These are phyloP conservation scores for Cubamyces lactineus DNA, from an alignment of 768 basidiomycete species.

Conservation along the genomic window DNA sequence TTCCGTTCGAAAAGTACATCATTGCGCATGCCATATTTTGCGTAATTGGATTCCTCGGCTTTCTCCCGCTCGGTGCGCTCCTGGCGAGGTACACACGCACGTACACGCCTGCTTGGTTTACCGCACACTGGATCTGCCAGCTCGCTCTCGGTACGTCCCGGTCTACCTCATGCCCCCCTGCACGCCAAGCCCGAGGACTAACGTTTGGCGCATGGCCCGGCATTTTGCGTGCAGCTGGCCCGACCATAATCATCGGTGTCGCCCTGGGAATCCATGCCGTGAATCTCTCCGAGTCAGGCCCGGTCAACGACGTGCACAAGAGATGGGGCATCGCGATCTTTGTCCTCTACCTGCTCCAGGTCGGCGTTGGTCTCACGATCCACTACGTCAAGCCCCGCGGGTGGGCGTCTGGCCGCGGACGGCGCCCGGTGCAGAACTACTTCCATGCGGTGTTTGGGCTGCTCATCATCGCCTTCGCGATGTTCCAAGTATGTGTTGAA, in stretches of 20 bases:
- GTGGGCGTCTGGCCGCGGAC: conserved; percentile 29
- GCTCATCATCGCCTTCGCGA: conserved; percentile 54
- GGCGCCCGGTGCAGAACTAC: conserved; percentile 49
- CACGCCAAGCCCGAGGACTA: no score
- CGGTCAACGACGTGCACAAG: conserved; percentile 50
- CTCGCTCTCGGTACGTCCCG: conserved; percentile 38
- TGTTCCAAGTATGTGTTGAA: conserved; percentile 40
- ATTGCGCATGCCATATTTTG: conserved; percentile 55
- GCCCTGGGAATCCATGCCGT: conserved; percentile 45
- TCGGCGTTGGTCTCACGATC: conserved; percentile 49
- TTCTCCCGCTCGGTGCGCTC: conserved; percentile 61
- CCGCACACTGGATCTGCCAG: conserved; percentile 51
- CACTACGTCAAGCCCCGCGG: conserved; percentile 52
- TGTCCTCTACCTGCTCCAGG: conserved; percentile 54
- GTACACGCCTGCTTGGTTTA: conserved; percentile 46
- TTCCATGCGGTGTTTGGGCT: conserved; percentile 52
- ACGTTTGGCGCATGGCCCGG: not conserved
- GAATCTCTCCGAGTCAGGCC: conserved; percentile 32
- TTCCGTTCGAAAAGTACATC: conserved; percentile 51
- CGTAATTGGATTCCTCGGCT: conserved; percentile 53
- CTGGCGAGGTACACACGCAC: conserved; percentile 57
- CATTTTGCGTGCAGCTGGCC: conserved; percentile 40
- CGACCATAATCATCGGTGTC: conserved; percentile 56
- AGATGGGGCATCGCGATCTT: conserved; percentile 55
- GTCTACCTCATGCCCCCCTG: not conserved